phyloP scores from a whole-genome alignment of 2,329 filamentous ascomycete genomes.

The Fusarium tanahbumbuense region DNA sequence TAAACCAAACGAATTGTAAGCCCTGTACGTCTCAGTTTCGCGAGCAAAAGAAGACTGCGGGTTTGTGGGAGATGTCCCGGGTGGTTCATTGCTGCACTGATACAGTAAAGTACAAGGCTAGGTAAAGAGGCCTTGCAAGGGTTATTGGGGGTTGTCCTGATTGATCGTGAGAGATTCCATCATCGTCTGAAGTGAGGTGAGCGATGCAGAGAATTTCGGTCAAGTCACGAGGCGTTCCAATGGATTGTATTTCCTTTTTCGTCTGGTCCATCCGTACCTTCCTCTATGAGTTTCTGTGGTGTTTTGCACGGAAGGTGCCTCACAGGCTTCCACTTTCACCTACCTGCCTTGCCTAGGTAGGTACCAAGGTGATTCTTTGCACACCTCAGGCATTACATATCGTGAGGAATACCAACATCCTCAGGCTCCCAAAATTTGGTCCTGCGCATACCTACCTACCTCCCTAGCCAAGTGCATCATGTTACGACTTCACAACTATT shows the following conservation, averaged over 20 bases:
- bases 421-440: neutral
- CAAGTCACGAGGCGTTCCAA: constrained; percentile 10
- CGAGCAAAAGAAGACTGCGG: constrained; percentile 19
- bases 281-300: neutral
- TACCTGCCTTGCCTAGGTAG: neutral
- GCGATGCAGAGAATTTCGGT: neutral
- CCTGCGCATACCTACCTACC: neutral
- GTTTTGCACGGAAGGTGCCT: constrained; percentile 5
- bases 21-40: constrained; percentile 28
- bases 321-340: neutral
- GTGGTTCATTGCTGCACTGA: constrained; percentile 14
- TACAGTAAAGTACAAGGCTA: neutral
- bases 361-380: neutral
- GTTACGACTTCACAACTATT: neutral
- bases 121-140: constrained; percentile 1
- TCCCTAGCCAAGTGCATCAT: neutral
- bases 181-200: constrained; percentile 10
- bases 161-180: constrained; percentile 11
- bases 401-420: neutral
- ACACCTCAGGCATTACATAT: constrained; percentile 14
- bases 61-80: constrained; percentile 31
- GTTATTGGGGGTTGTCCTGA: constrained; percentile 14
- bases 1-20: constrained; percentile 23
- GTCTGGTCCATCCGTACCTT: constrained; percentile 1
- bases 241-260: neutral